Base-by-base conservation (phyloP, 306 rosid genomes). In the Cercis canadensis region DNA sequence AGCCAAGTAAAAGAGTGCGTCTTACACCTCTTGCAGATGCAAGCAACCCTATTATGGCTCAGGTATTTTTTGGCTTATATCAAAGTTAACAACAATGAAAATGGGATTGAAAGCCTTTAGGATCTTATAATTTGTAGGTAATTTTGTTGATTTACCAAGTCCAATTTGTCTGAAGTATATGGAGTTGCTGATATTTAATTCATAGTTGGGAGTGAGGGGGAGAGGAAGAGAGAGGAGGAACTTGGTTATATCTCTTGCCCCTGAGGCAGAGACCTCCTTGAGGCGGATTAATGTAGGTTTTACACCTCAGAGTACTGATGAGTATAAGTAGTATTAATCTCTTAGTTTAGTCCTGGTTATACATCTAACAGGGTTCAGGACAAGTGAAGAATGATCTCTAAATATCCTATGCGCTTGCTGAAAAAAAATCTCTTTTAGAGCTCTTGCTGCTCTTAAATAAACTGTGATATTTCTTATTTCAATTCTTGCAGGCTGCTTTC, bases 11-110 rank as follows among this genome's bases (percentile, higher is more conserved):
- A 75, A 80, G 89, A 75, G 74, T 86, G 83, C 78, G 92, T 14
- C 88, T 95, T n/a, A 83, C 97, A 5, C 99, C 99, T 62, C 96
- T 95, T 74, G 92, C 96, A 0, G 99, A 94, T 82, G 91, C 95
- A 11, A 94, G 99, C 87, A 94, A 94, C 73, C 99, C 99, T 59
- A 91, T 94, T 39, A 89, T 94, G 97, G 99, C 99, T 46, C 99
- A 94, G 96, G 97, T 91, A 58, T 21, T 53, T 75, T 75, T 73
- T 56, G 33, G 17, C 44, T 41, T 37, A 1, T 44, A 41, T 39
- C 21, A 15, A 58, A 56, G 52, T 14, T 53, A 7, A n/a, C 21
- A 7, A n/a, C 21, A 7, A 13, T 43, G 55, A 24, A 24, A 45
- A 15, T 10, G 45, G 59, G 14, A 18, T 61, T 4, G 29, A 39